Evolutionary conservation across 208 protist genomes (phyloP), one percentile per base, ranked within the genome.

Genomic region (Sergeia podlipaevii): DNA sequence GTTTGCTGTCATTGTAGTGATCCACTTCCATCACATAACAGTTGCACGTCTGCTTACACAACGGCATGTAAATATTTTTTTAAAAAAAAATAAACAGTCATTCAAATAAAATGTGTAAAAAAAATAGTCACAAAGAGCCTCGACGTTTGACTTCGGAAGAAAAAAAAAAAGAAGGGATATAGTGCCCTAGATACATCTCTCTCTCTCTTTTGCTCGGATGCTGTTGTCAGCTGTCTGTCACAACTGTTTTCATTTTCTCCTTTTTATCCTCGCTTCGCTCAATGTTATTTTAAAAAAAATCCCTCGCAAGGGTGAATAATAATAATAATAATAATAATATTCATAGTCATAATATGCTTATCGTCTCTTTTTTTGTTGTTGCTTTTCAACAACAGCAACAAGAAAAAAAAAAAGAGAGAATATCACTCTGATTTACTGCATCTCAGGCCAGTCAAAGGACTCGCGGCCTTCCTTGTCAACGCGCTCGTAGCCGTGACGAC

Each of bases 401-500:
- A 39, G 54, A 71, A 64, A 64, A 59, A 49, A 47, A 5, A 45
- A 68, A 60, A 42, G 30, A 33, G 28, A 68, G 24, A 10, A 18
- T 15, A 52, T n/a, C 44, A 10, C 30, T 50, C 15, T 10, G 10
- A 27, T 23, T 67, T 83, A 91, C 70, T 95, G 88, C 67, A 95
- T 65, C 54, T 80, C 77, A 8, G 84, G 84, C 88, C 88, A 95
- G 24, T 74, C 46, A 56, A 84, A 85, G 26, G 70, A 85, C 49
- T 95, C 84, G 54, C 64, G 60, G 21, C 88, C 88, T 32, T 86
- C 80, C 60, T 77, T 83, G 70, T 95, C 88, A 10, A 92, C 28
- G 21, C 88, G 78, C 65, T 95, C 88, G 63, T 88, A 95, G 47
- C 88, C 88, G 69, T 95, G 88, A 47, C 88, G 88, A 46, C 88